phyloP scores from a whole-genome alignment of 1,139 yeast species.

The Candida tropicalis region DNA sequence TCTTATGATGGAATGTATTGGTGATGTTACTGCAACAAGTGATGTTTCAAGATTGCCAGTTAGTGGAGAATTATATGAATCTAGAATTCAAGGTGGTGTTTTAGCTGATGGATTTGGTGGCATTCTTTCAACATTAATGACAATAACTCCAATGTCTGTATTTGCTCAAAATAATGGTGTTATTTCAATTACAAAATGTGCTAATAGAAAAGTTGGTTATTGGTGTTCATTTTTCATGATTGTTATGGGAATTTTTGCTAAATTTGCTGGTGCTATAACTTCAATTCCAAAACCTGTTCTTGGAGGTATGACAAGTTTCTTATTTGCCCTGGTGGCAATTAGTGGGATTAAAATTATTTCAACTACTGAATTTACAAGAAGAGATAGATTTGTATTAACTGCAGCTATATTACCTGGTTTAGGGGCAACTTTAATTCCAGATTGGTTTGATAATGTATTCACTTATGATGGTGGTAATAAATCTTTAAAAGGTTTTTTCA shows the following conservation, averaged over 20 bases:
- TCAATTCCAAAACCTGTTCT: constrained; percentile 83
- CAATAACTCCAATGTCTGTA: constrained; percentile 81
- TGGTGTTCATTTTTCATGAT: constrained; percentile 85
- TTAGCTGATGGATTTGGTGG: constrained; percentile 81
- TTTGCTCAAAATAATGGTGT: constrained; percentile 96
- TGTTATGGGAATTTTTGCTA: constrained; percentile 84
- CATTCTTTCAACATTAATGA: constrained; percentile 68
- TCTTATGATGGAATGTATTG: constrained; percentile 88
- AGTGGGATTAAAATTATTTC: constrained; percentile 85
- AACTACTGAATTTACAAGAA: constrained; percentile 74
- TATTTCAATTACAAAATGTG: constrained; percentile 87
- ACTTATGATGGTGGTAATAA: constrained; percentile 72
- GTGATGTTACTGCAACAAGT: constrained; percentile 89
- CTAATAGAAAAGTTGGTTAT: constrained; percentile 81
- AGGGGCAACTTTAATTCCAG: constrained; percentile 73
- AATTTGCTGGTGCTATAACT: constrained; percentile 86
- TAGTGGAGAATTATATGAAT: constrained; percentile 77
- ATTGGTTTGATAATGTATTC: constrained; percentile 77
- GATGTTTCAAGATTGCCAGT: constrained; percentile 86
- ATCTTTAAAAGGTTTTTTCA: constrained; percentile 67
- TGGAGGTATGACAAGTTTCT: constrained; percentile 92
- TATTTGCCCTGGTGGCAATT: constrained; percentile 86
- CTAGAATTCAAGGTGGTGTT: constrained; percentile 90
- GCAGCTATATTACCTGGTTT: constrained; percentile 76
- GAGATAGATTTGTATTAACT: constrained; percentile 84